Base-by-base conservation (phyloP, 176 grass and related monocot species). In the Hordeum marinum region DNA sequence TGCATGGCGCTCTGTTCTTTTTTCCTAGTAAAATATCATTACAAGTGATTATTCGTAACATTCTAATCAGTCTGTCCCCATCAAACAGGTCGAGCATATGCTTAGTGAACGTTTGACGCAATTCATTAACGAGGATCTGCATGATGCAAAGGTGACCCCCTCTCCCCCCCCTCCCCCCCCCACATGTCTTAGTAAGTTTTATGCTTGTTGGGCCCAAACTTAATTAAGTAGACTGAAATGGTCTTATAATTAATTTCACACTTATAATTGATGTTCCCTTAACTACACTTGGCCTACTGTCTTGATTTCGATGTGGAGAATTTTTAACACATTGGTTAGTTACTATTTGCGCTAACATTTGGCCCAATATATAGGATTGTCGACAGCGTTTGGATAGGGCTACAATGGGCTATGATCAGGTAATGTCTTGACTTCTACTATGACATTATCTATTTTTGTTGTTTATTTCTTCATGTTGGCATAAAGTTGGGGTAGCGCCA, bases 71-170 rank as follows among this genome's bases (percentile, higher is more conserved):
- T 72, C 25, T 86, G 24, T 80, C 81, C 35, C 57, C 57, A 63
- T 83, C 60, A 85, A 92, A 89, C 80, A 98, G 96, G 87, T 98
- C 4, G 96, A 98, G 79, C 96, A 98, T 83, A 95, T 98, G 87
- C 91, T 98, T 82, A 94, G 91, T 87, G 93, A 98, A 62, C 91
- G 91, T 64, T 64, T 98, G 17, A 83, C 72, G 12, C 96, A 98
- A 78, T 93, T 98, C 42, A 86, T 95, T 27, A 84, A 86, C 39
- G 86, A 84, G 17, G 96, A 98, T 86, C 37, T 98, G 76, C 86
- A 95, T 81, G 87, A 89, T 72, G 96, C 89, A 46, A 95, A 95
- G 96, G 96, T 94, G 68, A 75, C 26, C 66, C 31, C 35, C 35
- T 29, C 26, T 52, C 31, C 18, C 69, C 75, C 63, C 54, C 50